Evolutionary conservation across 345 rosid species (phyloP).

Genomic region (Eucalyptus sp.): DNA sequence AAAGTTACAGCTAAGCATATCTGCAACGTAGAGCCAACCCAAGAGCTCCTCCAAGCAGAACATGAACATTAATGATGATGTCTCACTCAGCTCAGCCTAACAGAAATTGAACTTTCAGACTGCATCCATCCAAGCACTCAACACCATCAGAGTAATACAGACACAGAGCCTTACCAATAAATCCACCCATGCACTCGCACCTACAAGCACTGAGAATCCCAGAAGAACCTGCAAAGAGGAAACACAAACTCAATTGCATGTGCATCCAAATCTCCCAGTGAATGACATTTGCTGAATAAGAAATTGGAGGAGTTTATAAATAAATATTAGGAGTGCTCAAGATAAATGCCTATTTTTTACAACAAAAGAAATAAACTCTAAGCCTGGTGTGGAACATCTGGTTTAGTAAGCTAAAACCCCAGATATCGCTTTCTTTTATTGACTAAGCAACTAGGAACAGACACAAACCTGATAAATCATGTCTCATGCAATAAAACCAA

Average conservation of each 20-base stretch:
- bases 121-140: neutral
- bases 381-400: neutral
- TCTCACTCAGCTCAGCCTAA: neutral
- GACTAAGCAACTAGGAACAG: neutral
- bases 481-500: neutral
- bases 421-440: neutral
- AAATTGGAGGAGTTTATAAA: neutral
- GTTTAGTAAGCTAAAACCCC: neutral
- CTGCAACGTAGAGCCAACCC: neutral
- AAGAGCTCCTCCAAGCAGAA: neutral
- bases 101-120: neutral
- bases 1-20: neutral
- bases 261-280: neutral
- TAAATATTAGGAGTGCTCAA: neutral
- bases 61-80: neutral
- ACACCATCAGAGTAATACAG: neutral
- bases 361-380: neutral
- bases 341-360: neutral
- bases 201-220: slow-evolving; percentile 93
- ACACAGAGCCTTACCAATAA: slow-evolving; percentile 39
- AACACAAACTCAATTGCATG: neutral
- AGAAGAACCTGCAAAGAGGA: slow-evolving; percentile 57
- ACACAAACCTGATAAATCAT: neutral
- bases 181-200: slow-evolving; percentile 96
- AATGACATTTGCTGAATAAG: neutral